These are phyloP conservation scores for Ceratocystis destructans DNA, from an alignment of 2,329 filamentous ascomycete genomes.

Conservation along the genomic window DNA sequence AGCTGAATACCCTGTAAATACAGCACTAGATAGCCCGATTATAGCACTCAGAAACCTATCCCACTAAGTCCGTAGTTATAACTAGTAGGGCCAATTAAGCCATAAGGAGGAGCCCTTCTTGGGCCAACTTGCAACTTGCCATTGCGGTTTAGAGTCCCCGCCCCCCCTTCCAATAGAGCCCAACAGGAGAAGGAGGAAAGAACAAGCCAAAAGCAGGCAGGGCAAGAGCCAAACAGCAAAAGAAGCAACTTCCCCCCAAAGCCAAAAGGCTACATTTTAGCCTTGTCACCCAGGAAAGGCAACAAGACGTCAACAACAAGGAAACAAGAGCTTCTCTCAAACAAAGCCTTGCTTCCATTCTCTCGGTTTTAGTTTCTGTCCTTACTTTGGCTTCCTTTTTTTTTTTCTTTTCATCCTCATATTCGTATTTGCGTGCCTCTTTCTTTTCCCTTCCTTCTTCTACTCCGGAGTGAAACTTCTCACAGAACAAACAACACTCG, in stretches of 20 bases:
- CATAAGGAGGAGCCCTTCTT: background rate
- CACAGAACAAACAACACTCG: background rate
- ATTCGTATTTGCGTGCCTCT: too few relatives aligned
- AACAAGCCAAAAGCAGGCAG: background rate
- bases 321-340: background rate
- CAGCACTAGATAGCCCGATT: background rate
- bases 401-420: background rate
- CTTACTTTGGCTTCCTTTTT: background rate
- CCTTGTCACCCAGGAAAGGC: background rate
- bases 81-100: background rate
- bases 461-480: background rate
- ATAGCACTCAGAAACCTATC: background rate
- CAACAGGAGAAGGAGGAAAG: background rate
- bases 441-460: background rate
- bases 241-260: background rate
- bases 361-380: background rate
- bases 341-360: background rate
- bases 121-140: constrained; percentile 1
- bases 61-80: background rate
- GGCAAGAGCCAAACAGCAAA: background rate
- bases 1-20: background rate
- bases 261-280: constrained; percentile 6
- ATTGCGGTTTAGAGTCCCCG: background rate
- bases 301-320: constrained; percentile 6
- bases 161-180: background rate